Percentiles rank a stretch among this genome's conserved stretches.
These are phyloP conservation scores for Corynespora cassiicola DNA, from an alignment of 2,329 filamentous ascomycete species.

Conservation along the genomic window DNA sequence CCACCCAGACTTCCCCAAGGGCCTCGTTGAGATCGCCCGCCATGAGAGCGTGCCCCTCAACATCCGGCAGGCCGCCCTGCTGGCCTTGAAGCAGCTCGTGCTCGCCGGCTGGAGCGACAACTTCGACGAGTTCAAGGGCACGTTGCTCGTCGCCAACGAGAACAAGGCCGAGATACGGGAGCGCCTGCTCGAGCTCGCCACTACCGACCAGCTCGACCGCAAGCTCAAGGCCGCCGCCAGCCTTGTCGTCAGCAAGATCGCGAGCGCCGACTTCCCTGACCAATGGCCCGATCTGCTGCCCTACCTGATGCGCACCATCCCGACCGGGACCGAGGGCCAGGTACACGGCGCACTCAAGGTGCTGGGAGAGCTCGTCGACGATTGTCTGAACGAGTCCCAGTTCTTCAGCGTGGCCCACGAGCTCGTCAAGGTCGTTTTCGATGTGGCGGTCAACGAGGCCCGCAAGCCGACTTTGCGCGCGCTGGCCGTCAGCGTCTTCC, in stretches of 20 bases:
- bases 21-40: conserved; percentile 80
- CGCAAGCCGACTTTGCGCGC: conserved; percentile 80
- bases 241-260: conserved; percentile 91
- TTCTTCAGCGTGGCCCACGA: conserved; percentile 91
- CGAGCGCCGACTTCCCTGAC: conserved; percentile 89
- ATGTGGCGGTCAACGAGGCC: conserved; percentile 77
- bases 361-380: conserved; percentile 87
- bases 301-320: conserved; percentile 77
- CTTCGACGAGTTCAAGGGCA: conserved; percentile 73
- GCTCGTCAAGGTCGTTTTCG: conserved; percentile 82
- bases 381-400: conserved; percentile 90
- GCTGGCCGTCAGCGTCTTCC: conserved; percentile 87
- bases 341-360: conserved; percentile 90
- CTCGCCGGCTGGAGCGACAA: conserved; percentile 82
- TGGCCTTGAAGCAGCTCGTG: conserved; percentile 82
- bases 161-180: conserved; percentile 77
- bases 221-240: conserved; percentile 91
- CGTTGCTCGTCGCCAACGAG: conserved; percentile 73
- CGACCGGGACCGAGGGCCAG: conserved; percentile 76
- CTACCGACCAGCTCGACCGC: conserved; percentile 75
- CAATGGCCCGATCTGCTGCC: conserved; percentile 92
- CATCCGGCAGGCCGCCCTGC: conserved; percentile 83
- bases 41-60: conserved; percentile 75
- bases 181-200: conserved; percentile 77
- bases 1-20: conserved; percentile 75